A percentile compares a stretch with the other conserved stretches of the same genome.
Conservation (phyloP, 768 basidiomycete species). For the Lyophyllum shimeji region DNA sequence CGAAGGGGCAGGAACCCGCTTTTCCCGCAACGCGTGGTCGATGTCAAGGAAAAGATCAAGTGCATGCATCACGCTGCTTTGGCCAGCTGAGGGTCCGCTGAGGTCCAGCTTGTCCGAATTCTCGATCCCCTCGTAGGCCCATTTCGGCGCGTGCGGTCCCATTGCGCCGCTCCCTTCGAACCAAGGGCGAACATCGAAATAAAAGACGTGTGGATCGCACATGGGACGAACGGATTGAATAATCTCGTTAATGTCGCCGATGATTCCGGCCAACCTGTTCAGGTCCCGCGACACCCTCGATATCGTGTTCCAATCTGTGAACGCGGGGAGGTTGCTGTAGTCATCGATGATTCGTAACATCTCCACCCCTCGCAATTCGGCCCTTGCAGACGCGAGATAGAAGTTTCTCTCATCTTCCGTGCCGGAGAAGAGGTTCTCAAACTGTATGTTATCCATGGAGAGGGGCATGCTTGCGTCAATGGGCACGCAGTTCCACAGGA, state of each 20-base stretch:
- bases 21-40: slow-evolving; percentile 78
- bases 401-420: slow-evolving; percentile 85
- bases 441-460: slow-evolving; percentile 72
- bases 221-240: slow-evolving; percentile 66
- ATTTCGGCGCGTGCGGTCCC: slow-evolving; percentile 48
- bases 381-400: slow-evolving; percentile 79
- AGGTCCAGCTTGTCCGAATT: slow-evolving; percentile 59
- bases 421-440: slow-evolving; percentile 76
- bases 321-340: slow-evolving; percentile 74
- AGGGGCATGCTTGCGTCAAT: slow-evolving; percentile 56
- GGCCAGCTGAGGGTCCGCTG: slow-evolving; percentile 91
- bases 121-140: slow-evolving; percentile 80
- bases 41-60: slow-evolving; percentile 86
- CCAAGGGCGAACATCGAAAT: slow-evolving; percentile 91
- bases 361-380: slow-evolving; percentile 85
- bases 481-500: slow-evolving; percentile 88
- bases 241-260: slow-evolving; percentile 72
- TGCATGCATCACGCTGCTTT: slow-evolving; percentile 88
- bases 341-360: slow-evolving; percentile 87
- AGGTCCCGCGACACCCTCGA: slow-evolving; percentile 76
- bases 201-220: slow-evolving; percentile 87
- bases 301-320: slow-evolving; percentile 59
- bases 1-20: slow-evolving; percentile 68
- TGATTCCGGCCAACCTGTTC: slow-evolving; percentile 58
- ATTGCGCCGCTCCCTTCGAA: slow-evolving; percentile 78